A percentile compares a stretch with the other conserved stretches of the same genome.
phyloP scores from a whole-genome alignment of 2,329 filamentous ascomycete genomes.

The Pseudocercospora crystallina region DNA sequence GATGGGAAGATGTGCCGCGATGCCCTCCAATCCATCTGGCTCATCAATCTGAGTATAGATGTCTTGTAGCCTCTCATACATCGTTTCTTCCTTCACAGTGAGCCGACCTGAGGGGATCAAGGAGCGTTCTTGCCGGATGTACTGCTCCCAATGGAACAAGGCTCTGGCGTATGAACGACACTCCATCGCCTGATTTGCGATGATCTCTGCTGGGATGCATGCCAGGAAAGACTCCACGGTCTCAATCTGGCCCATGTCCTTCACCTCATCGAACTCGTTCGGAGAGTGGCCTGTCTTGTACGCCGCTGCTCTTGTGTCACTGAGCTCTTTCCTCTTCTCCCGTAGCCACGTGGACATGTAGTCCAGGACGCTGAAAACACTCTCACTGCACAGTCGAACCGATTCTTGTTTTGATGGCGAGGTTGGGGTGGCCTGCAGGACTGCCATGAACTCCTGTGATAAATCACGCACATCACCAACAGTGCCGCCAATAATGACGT shows the following conservation, averaged over 20 bases:
- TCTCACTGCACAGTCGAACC: conserved; percentile 84
- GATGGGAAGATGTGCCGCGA: conserved; percentile 80
- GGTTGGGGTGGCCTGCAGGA: conserved; percentile 67
- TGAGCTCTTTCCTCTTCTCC: conserved; percentile 61
- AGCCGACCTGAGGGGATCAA: conserved; percentile 42
- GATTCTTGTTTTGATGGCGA: conserved; percentile 64
- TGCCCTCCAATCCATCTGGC: conserved; percentile 91
- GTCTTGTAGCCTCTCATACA: conserved; percentile 70
- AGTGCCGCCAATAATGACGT: conserved; percentile 74
- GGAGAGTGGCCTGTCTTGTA: conserved; percentile 45
- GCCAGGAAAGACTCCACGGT: conserved; percentile 71
- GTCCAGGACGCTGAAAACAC: conserved; percentile 85
- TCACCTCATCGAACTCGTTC: conserved; percentile 52
- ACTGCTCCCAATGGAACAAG: conserved; percentile 91
- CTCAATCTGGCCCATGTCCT: conserved; percentile 55
- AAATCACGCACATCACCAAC: conserved; percentile 65
- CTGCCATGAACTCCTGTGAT: conserved; percentile 68
- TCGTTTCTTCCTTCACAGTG: conserved; percentile 46
- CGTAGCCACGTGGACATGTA: conserved; percentile 91
- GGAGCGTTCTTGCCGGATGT: conserved; percentile 62
- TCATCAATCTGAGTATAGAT: conserved; percentile 98
- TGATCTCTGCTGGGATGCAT: conserved; percentile 68
- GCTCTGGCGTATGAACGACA: conserved; percentile 91
- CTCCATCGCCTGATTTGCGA: conserved; percentile 82
- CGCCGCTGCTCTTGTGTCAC: conserved; percentile 42